Conservation (phyloP, 2,329 filamentous ascomycete species). For the Teratosphaeria destructans region DNA sequence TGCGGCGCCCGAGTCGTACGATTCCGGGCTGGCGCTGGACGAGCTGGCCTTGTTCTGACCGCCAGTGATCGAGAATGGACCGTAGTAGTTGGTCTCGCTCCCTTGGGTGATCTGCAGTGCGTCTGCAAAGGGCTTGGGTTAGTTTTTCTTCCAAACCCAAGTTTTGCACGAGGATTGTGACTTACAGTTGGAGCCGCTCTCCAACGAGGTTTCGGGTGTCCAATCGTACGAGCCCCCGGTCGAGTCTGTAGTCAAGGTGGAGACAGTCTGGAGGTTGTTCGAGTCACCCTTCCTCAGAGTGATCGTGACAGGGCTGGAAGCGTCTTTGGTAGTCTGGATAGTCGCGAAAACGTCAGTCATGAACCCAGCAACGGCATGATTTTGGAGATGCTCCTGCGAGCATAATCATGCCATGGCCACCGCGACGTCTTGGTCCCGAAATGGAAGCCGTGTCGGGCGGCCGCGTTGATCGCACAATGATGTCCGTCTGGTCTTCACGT, state of each 20-base stretch:
- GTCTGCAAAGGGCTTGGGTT: constrained; percentile 17
- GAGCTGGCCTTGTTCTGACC: constrained; percentile 7
- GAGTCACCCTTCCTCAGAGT: constrained; percentile 44
- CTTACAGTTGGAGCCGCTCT: constrained; percentile 34
- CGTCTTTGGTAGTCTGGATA: constrained; percentile 1
- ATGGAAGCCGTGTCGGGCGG: neutral
- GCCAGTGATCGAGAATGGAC: constrained; percentile 36
- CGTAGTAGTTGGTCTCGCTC: constrained; percentile 45
- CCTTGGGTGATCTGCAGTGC: constrained; percentile 51
- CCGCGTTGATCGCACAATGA: neutral
- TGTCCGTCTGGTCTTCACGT: neutral
- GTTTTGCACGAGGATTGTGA: neutral
- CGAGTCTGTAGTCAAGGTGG: constrained; percentile 17
- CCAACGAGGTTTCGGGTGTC: constrained; percentile 37
- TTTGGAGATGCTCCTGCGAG: neutral
- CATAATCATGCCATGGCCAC: neutral
- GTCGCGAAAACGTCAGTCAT: neutral
- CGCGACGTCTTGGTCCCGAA: neutral
- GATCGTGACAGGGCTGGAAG: constrained; percentile 41
- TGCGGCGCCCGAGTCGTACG: constrained; percentile 1
- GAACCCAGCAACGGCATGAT: neutral
- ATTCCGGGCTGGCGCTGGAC: neutral
- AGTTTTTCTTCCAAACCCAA: neutral
- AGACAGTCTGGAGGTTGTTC: constrained; percentile 40
- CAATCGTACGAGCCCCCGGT: constrained; percentile 30